phyloP scores from a whole-genome alignment of 768 basidiomycete genomes.

The Xerocomus spinulosus region DNA sequence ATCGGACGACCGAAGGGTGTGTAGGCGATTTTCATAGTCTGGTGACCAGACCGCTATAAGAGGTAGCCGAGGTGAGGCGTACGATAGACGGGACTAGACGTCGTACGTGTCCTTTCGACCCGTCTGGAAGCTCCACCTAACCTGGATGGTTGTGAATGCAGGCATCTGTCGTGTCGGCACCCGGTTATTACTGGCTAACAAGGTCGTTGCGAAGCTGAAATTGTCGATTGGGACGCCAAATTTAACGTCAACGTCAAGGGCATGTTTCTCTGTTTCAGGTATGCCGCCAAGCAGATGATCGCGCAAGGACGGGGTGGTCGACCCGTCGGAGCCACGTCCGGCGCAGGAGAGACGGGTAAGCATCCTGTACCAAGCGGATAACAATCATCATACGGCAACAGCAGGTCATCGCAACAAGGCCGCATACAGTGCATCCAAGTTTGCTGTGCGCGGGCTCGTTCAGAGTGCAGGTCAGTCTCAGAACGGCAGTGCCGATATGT shows the following conservation, averaged over 20 bases:
- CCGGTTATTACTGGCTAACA: no score
- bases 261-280: conserved; percentile 24
- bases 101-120: conserved; percentile 3
- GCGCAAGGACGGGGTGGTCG: conserved; percentile 11
- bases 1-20: no score
- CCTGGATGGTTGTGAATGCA: conserved; percentile 16
- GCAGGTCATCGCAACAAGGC: conserved; percentile 3
- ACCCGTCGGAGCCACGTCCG: conserved; percentile 1
- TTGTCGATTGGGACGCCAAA: conserved; percentile 25
- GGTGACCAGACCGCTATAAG: no score
- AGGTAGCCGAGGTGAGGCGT: no score
- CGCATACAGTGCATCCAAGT: conserved; percentile 16
- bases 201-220: conserved; percentile 5
- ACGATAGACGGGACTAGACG: conserved; percentile 11
- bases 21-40: no score
- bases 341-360: background rate
- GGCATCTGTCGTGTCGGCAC: background rate
- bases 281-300: conserved; percentile 22
- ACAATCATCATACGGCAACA: no score
- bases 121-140: no score
- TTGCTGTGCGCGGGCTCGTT: conserved; percentile 4
- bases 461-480: conserved; percentile 17
- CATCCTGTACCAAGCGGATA: background rate
- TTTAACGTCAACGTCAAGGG: conserved; percentile 17
- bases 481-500: no score